Evolutionary conservation across 1,139 yeast species (phyloP).

Genomic region (Suhomyces bolitotheri): DNA sequence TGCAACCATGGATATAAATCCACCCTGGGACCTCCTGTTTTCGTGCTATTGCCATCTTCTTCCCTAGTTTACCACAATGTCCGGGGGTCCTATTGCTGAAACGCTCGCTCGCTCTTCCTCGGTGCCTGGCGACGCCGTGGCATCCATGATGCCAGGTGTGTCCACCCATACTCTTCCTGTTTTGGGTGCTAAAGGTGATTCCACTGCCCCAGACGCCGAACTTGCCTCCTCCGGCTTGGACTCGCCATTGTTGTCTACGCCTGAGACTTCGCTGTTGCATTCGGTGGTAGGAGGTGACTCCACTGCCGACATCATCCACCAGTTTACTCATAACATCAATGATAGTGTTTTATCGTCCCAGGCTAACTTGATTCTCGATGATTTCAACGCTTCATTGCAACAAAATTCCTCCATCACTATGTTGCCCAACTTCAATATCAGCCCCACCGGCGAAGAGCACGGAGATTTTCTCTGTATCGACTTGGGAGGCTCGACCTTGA

Average conservation of each 20-base stretch:
- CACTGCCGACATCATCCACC: conserved; percentile 5
- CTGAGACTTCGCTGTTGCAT: conserved; percentile 6
- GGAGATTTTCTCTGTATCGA: conserved; percentile 52
- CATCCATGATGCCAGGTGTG: conserved; percentile 3
- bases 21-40: not conserved
- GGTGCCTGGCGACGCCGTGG: not conserved
- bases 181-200: not conserved
- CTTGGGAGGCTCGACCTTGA: conserved; percentile 56
- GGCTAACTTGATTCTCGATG: conserved; percentile 15
- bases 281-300: conserved; percentile 5
- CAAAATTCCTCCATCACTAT: conserved; percentile 38
- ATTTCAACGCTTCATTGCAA: conserved; percentile 32
- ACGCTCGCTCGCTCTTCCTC: not conserved
- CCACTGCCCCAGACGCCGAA: conserved; percentile 1
- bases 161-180: conserved; percentile 1
- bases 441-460: conserved; percentile 43
- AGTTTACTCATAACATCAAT: conserved; percentile 15
- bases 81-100: conserved; percentile 7
- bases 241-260: conserved; percentile 9
- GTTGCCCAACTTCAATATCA: conserved; percentile 47
- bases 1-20: conserved; percentile 6
- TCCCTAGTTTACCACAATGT: conserved; percentile 3
- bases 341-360: conserved; percentile 16
- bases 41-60: too few species aligned
- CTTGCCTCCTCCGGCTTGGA: conserved; percentile 9